A percentile compares a stretch with the other conserved stretches of the same genome.
Conservation (phyloP, 202 grass and related monocot genomes). For the Dendrocalamus latiflorus region DNA sequence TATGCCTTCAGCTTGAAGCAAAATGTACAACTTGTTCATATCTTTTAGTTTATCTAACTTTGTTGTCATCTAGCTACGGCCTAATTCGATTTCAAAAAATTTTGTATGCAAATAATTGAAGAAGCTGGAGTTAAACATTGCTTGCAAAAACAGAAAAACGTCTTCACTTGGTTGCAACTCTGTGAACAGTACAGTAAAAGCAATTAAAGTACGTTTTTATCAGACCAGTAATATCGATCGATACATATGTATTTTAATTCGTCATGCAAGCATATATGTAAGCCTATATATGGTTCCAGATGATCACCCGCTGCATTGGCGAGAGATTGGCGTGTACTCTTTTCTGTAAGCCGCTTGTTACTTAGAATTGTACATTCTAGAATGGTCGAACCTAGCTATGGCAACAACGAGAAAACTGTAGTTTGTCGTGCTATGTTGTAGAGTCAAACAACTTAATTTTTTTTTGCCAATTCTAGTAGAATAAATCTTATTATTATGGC, state of each 20-base stretch:
- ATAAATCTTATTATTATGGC: background rate
- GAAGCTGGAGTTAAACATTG: background rate
- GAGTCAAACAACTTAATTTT: too few species aligned
- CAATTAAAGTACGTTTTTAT: background rate
- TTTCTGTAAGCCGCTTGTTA: background rate
- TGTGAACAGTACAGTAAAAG: background rate
- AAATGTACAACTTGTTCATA: background rate
- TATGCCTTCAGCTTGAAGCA: conserved; percentile 33
- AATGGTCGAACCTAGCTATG: background rate
- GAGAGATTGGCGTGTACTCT: background rate
- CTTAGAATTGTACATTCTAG: background rate
- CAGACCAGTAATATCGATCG: background rate
- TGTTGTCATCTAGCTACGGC: background rate
- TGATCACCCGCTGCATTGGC: background rate
- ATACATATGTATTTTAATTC: background rate
- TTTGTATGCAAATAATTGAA: background rate
- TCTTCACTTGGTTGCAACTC: background rate
- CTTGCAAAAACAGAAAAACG: background rate
- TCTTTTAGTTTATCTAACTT: background rate
- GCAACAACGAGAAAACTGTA: background rate
- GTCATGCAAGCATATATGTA: background rate
- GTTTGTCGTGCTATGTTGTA: too few species aligned
- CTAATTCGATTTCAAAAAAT: background rate
- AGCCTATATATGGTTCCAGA: background rate
- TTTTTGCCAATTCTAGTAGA: background rate